Base-by-base conservation (phyloP, 2,329 filamentous ascomycete species). In the Penicillium capsulatum region DNA sequence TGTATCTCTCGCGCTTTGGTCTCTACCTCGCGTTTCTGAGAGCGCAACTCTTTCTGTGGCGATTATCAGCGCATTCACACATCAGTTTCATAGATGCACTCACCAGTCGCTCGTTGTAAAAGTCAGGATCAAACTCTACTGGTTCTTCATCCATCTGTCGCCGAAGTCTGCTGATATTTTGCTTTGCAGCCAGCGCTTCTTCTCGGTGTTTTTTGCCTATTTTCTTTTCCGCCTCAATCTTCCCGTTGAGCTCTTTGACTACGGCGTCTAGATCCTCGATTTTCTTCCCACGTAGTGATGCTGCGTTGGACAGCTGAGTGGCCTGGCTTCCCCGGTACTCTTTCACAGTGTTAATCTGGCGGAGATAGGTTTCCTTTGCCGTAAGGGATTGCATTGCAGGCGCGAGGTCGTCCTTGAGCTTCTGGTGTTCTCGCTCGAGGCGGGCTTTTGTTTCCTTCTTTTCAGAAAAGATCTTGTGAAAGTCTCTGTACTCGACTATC, bases 61-160 rank as follows among this genome's bases (percentile, higher is more conserved):
- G 34, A 36, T 22, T 10, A 40, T 57, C 31, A 55, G 60, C 65
- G 52, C 40, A 10, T n/a, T 11, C 7, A 13, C 10, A 17, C 10
- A 11, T 17, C 26, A 4, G 7, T 15, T 8, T 4, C 7, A 9
- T 19, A 2, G 20, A 19, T 22, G 9, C n/a, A 71, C 81, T 64
- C 65, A 86, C 83, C 62, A 89, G 83, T 47, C 78, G 78, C 36
- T 80, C 76, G 50, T 91, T 92, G 68, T 81, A 90, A 3, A 78
- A 78, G 4, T 74, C 70, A 7, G 79, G 64, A 57, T 92, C 81
- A 56, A 92, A 88, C 4, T 81, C 75, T 0, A 75, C 70, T 0
- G 83, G 81, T 9, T 73, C 72, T 30, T 81, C 76, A 41, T 80
- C 76, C 48, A 80, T 65, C 44, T 78, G 74, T 4, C 75, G 79